Evolutionary conservation across 2,329 filamentous ascomycete species (phyloP), one percentile per base, ranked within the genome.

Genomic region (Diaporthe destruens): DNA sequence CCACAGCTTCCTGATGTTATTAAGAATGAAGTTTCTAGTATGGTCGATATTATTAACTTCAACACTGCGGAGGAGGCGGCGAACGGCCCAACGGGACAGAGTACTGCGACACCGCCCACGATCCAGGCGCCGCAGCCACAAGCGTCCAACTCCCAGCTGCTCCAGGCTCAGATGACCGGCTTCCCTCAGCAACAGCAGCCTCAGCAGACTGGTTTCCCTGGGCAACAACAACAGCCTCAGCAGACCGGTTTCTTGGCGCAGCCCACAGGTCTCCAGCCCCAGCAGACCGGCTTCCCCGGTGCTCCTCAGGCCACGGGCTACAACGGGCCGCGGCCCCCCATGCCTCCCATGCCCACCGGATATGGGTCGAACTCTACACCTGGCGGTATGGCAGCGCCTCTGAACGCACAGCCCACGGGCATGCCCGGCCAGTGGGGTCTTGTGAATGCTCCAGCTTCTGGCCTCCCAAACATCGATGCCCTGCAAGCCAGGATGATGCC

Each of bases 41-140:
- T 99, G 95, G 96, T 99, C 53, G 96, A 99, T 80, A 99, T 99
- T 71, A 99, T 99, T 80, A 98, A 95, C 73, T 99, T 99, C 81
- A 94, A 92, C 77, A 89, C 98, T 32, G 91, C 90, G 0, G 96
- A 99, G 76, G 92, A 96, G 36, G 85, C 85, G 51, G 85, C 84
- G 6, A 79, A 80, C 18, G 77, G 84, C 53, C 83, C 88, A 25
- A 82, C 87, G n/a, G 85, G 87, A 74, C 84, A 85, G 72, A 86
- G 81, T 75, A 85, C 84, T 12, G 82, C 85, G 9, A 84, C 87
- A 0, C 84, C 86, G 18, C 86, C 88, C 18, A 84, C 86, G 2
- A 88, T 90, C 72, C 89, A 94, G 76, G 91, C 93, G 75, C 92
- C 92, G 23, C 91, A 93, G 78, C 92, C 92, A 67, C 93, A 96